Percentiles rank a stretch among this genome's conserved stretches.
phyloP scores from a whole-genome alignment of 2,329 filamentous ascomycete species.

The Cercospora zeina region DNA sequence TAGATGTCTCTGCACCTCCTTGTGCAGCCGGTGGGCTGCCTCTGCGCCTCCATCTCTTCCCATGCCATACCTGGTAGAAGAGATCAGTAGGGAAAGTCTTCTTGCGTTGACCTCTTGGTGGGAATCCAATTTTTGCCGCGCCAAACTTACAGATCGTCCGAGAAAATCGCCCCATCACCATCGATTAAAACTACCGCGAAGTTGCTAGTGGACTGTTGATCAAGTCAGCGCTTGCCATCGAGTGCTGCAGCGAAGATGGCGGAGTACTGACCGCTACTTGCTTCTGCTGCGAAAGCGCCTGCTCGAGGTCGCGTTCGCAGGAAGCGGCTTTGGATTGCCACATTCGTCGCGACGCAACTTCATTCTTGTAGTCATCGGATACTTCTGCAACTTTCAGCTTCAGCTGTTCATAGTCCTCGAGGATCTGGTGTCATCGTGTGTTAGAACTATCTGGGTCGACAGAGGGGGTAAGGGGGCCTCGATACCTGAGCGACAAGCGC shows the following conservation, averaged over 20 bases:
- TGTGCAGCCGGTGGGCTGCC: conserved; percentile 47
- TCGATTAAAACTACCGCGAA: conserved; percentile 52
- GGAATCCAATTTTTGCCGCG: not conserved
- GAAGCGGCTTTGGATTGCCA: conserved; percentile 38
- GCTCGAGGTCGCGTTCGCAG: conserved; percentile 28
- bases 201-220: conserved; percentile 39
- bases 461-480: not conserved
- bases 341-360: conserved; percentile 40
- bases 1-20: conserved; percentile 47
- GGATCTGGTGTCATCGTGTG: not conserved
- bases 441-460: not conserved
- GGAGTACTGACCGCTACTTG: conserved; percentile 32
- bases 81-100: not conserved
- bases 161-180: conserved; percentile 52
- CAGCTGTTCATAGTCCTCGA: conserved; percentile 39
- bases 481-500: conserved; percentile 36
- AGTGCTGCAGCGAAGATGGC: not conserved
- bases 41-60: conserved; percentile 50
- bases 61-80: conserved; percentile 33
- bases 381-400: conserved; percentile 39
- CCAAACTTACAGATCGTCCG: conserved; percentile 43
- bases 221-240: not conserved
- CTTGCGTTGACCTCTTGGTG: not conserved
- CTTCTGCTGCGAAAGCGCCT: conserved; percentile 29
- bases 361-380: conserved; percentile 42